Evolutionary conservation across 805 yeast species (phyloP).

Genomic region (Nakazawaea holstii): DNA sequence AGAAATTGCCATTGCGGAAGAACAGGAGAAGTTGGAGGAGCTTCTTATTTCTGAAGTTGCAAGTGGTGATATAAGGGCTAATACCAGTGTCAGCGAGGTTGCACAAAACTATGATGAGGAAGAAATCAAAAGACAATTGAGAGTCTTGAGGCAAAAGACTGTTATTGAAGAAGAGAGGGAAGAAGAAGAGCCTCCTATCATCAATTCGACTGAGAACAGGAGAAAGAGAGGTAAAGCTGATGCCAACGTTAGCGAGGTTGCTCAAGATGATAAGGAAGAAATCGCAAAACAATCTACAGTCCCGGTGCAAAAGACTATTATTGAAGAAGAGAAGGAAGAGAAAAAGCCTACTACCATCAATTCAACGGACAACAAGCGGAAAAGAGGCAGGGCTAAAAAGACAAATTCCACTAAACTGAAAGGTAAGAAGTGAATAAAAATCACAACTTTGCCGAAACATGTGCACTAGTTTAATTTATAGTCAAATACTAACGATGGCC

Average conservation of each 20-base stretch:
- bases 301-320: too few relatives aligned
- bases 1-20: slow-evolving; percentile 18
- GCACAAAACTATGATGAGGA: slow-evolving; percentile 11
- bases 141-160: not conserved
- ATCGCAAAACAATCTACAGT: too few relatives aligned
- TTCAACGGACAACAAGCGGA: not conserved
- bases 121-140: not conserved
- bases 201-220: not conserved
- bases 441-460: too few relatives aligned
- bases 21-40: slow-evolving; percentile 16
- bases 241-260: too few relatives aligned
- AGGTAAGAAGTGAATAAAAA: not conserved
- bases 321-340: too few relatives aligned
- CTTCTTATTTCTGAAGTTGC: slow-evolving; percentile 17
- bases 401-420: not conserved
- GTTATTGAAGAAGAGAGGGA: slow-evolving; percentile 2
- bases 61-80: slow-evolving; percentile 13
- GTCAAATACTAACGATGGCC: too few relatives aligned
- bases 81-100: slow-evolving; percentile 11
- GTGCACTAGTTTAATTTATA: too few relatives aligned
- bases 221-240: too few relatives aligned
- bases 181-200: not conserved
- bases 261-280: too few relatives aligned
- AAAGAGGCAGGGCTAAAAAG: slow-evolving; percentile 27
- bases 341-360: too few relatives aligned